These are phyloP conservation scores for Omphalea diandra DNA, from an alignment of 441 rosid species.

Conservation along the genomic window DNA sequence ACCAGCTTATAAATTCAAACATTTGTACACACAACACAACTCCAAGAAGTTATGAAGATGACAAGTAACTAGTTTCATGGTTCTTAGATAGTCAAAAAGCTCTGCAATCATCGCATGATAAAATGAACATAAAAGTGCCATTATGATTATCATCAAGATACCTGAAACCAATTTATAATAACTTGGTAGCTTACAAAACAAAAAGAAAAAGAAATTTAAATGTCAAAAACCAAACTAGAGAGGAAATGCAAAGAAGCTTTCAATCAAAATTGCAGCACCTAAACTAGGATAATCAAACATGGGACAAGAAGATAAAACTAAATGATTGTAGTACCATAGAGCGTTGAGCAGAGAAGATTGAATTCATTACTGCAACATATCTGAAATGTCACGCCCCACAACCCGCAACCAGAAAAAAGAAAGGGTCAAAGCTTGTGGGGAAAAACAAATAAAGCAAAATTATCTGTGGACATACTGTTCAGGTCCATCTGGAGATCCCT, in stretches of 20 bases:
- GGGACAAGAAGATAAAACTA: neutral
- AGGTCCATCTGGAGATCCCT: conserved; percentile 97
- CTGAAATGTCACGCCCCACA: conserved; percentile 38
- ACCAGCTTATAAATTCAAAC: neutral
- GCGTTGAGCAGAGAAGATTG: conserved; percentile 95
- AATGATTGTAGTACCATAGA: conserved; percentile 55
- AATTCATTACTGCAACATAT: conserved; percentile 96
- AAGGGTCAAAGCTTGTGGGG: conserved; percentile 21
- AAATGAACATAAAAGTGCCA: neutral
- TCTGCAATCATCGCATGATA: neutral
- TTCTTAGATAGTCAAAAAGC: neutral
- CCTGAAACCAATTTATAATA: neutral
- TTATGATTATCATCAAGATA: conserved; percentile 1
- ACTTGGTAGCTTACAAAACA: no score
- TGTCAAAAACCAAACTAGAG: neutral
- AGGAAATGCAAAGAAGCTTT: neutral
- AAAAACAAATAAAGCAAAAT: conserved; percentile 17
- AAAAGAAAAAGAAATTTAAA: neutral
- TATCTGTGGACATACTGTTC: conserved; percentile 72
- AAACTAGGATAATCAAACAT: conserved; percentile 2
- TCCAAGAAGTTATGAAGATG: no score
- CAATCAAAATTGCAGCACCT: neutral
- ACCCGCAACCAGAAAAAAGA: conserved; percentile 16
- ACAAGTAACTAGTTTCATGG: neutral
- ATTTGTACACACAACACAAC: neutral